Evolutionary conservation across 2,329 filamentous ascomycete genomes (phyloP), one percentile per base, ranked within the genome.

Genomic region (Penicillium sp.): DNA sequence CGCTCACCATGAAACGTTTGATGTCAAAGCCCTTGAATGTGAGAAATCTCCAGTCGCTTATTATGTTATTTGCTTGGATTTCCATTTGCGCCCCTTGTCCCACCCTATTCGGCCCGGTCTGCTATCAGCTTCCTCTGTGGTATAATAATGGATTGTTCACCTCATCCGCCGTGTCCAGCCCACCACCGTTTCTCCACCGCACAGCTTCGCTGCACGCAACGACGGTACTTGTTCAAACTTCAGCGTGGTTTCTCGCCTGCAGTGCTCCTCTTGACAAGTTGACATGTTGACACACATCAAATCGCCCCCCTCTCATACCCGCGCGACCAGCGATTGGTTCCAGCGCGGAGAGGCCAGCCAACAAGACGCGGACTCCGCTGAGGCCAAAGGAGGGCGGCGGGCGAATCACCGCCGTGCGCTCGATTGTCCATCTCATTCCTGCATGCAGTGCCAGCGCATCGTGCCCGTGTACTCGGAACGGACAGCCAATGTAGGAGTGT

Each of bases 361-460:
- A 25, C 49, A 28, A 35, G 7, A 28, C n/a, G 65, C 64, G 57
- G 63, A 67, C 63, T 65, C 63, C 63, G 63, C 63, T 64, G 61
- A 58, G 55, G 43, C 45, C 51, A 65, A 37, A 61, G 65, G 66
- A 58, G 70, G 67, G 63, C 50, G 64, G 55, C 61, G 61, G 61
- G 63, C 71, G 64, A 73, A 73, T 73, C 70, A 73, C 51, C 42
- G 28, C 42, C 12, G 12, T 15, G 37, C 48, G 42, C 43, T 42
- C 49, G 61, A 56, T 58, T 64, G 65, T 61, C 65, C 69, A 67
- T 62, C 67, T 71, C 66, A 71, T 55, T 57, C 66, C 59, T 72
- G 71, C 72, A 74, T 73, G 70, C 69, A 71, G 53, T 73, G 72
- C 67, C 67, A 69, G 58, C 67, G 66, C 67, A 68, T 68, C 63